Base-by-base conservation (phyloP, 1,139 yeast genomes). In the Zygosaccharomyces sapae region DNA sequence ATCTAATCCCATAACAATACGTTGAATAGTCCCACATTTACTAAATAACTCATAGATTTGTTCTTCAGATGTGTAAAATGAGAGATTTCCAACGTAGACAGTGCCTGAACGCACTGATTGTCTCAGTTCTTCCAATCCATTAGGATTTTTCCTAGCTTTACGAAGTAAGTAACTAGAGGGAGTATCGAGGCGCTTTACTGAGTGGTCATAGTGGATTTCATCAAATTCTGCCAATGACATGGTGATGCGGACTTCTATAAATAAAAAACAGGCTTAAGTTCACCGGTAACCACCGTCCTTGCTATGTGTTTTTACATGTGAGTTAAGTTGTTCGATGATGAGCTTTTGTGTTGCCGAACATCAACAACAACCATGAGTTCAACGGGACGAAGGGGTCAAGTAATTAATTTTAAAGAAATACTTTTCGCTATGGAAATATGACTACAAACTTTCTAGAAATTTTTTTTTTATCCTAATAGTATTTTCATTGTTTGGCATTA, bases 1-100 rank as follows among this genome's bases (percentile, higher is more conserved):
- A 63, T 90, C 97, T 44, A 90, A 75, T 0, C 98, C 98, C 97
- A 92, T 90, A 49, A 90, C 81, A 39, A 89, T 86, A 57, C 85
- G 74, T 52, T 80, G 80, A 31, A 90, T 81, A 9, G 77, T 71
- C 1, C 97, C 98, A 62, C 86, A 80, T 59, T 83, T 83, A 58
- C 83, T 77, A 61, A 90, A 88, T 44, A 90, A 70, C 63, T 89
- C 97, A 63, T 83, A 84, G 20, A 90, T 79, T 65, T 90, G 97
- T 63, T 92, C 97, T 65, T 90, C 97, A 0, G 96, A 84, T 1
- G 97, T 89, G 67, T 83, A 86, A 59, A 86, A 86, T 1, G 94
- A 82, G 37, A 83, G 63, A 61, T 87, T 88, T 4, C 97, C 97
- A 35, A 90, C 92, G 61, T 90, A 90, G 1, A 90, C 76, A 0